These are phyloP conservation scores for Plasmodium blacklocki DNA, from an alignment of 169 alveolate species.

Conservation along the genomic window DNA sequence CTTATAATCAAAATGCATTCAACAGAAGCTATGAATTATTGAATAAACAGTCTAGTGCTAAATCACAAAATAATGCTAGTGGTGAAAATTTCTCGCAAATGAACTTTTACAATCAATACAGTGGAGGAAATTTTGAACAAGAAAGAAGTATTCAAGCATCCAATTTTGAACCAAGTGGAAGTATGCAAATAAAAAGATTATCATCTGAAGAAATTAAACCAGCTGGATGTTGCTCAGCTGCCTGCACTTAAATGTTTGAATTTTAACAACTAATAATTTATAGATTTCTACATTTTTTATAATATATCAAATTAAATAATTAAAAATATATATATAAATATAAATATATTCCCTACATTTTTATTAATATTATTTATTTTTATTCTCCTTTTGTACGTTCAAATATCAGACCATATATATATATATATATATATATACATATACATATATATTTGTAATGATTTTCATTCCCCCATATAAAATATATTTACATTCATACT, in stretches of 20 bases:
- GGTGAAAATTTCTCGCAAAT: slow-evolving; percentile 60
- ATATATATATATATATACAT: slow-evolving; percentile 1
- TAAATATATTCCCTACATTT: background rate
- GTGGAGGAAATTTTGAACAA: slow-evolving; percentile 31
- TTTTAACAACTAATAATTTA: background rate
- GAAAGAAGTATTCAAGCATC: slow-evolving; percentile 47
- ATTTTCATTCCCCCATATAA: slow-evolving; percentile 4
- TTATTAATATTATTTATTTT: background rate
- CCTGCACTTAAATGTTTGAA: slow-evolving; percentile 26
- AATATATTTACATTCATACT: background rate
- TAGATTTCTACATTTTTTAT: background rate
- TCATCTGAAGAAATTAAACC: slow-evolving; percentile 76
- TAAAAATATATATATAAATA: background rate
- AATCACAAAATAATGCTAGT: slow-evolving; percentile 34
- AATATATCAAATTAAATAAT: slow-evolving; percentile 7
- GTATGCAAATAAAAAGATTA: slow-evolving; percentile 61
- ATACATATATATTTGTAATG: slow-evolving; percentile 4
- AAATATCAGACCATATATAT: background rate
- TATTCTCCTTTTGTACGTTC: background rate
- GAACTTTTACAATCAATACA: slow-evolving; percentile 39
- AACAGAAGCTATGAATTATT: slow-evolving; percentile 30
- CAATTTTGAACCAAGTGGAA: slow-evolving; percentile 37
- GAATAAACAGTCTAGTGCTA: slow-evolving; percentile 26
- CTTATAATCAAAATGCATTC: slow-evolving; percentile 55
- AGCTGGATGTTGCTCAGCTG: slow-evolving; percentile 59